These are phyloP conservation scores for Annona squamosa DNA, from an alignment of 164 flowering plant genomes.

Conservation along the genomic window DNA sequence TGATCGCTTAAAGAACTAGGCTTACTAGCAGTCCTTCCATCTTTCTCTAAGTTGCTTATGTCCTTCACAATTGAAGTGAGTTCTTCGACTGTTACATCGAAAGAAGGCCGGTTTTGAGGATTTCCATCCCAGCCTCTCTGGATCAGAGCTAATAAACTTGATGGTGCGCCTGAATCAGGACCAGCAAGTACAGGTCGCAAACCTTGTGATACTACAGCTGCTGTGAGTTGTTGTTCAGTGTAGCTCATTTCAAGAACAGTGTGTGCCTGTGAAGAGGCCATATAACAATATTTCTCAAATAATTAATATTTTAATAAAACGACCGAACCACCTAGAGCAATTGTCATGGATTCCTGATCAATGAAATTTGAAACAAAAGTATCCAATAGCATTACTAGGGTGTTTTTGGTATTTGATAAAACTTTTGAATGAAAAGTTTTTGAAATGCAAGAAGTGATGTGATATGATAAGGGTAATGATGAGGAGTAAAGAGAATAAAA, in stretches of 20 bases:
- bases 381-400: neutral
- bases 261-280: constrained; percentile 60
- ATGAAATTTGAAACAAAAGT: neutral
- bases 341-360: neutral
- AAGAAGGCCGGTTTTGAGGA: constrained; percentile 71
- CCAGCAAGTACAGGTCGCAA: constrained; percentile 72
- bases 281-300: neutral
- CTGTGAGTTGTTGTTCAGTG: constrained; percentile 92
- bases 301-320: neutral
- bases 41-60: constrained; percentile 15
- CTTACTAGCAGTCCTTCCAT: constrained; percentile 13
- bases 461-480: too few species aligned
- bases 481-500: too few species aligned
- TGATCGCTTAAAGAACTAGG: constrained; percentile 22
- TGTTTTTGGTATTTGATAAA: neutral
- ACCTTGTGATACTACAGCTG: constrained; percentile 78
- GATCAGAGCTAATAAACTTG: constrained; percentile 47
- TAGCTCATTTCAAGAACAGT: constrained; percentile 96
- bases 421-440: too few species aligned
- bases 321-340: neutral
- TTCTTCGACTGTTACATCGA: constrained; percentile 54
- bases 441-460: too few species aligned
- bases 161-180: constrained; percentile 46
- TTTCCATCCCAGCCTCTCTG: constrained; percentile 76
- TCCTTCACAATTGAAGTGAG: constrained; percentile 37